Evolutionary conservation across 805 yeast genomes (phyloP).

Genomic region (Komagataella pastoris): DNA sequence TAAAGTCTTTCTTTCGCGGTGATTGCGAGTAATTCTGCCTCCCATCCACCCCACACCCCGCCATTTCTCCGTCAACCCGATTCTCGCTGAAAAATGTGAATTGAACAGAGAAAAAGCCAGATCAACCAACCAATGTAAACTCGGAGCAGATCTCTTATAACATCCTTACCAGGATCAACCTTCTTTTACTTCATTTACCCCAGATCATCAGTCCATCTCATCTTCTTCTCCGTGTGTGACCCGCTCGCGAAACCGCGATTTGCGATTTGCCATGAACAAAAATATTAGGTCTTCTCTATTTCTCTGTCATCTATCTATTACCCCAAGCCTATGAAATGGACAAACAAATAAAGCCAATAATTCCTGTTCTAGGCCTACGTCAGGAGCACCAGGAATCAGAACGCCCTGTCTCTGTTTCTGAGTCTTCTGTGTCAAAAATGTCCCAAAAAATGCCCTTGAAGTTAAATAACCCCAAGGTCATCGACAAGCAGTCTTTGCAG

Average conservation of each 20-base stretch:
- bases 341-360: not conserved
- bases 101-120: not conserved
- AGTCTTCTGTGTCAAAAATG: not conserved
- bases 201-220: not conserved
- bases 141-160: no score
- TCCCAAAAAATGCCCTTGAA: not conserved
- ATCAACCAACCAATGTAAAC: not conserved
- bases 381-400: not conserved
- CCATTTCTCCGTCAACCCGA: not conserved
- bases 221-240: not conserved
- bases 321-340: not conserved
- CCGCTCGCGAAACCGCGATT: not conserved
- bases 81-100: not conserved
- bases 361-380: not conserved
- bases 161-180: not conserved
- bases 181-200: not conserved
- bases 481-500: slow-evolving; percentile 60
- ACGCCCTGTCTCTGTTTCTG: not conserved
- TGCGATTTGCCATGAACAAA: not conserved
- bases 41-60: not conserved
- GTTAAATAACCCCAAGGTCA: slow-evolving; percentile 7
- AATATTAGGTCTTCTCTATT: not conserved
- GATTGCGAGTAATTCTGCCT: not conserved
- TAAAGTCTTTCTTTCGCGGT: not conserved
- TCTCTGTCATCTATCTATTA: not conserved